phyloP scores from a whole-genome alignment of 2,329 filamentous ascomycete species.

The Rutstroemia sp. region DNA sequence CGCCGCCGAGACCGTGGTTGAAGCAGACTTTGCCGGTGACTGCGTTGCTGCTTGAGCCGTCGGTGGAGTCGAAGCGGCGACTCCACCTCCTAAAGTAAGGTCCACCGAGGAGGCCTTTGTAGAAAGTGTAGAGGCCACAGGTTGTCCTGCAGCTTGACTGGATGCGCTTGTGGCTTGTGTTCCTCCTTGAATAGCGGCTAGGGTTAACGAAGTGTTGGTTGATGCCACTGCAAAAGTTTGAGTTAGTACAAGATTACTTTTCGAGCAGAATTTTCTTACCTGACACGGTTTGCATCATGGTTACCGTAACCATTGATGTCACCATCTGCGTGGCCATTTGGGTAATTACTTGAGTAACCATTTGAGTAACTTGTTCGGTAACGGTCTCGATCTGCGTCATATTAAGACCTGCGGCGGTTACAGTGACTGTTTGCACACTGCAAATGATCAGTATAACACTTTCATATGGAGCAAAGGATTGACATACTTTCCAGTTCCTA shows the following conservation, averaged over 20 bases:
- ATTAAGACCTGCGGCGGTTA: slow-evolving; percentile 29
- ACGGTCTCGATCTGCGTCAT: slow-evolving; percentile 15
- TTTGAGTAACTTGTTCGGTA: slow-evolving; percentile 7
- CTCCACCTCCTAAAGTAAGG: not conserved
- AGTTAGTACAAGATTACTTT: too few species aligned
- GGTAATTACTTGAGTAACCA: not conserved
- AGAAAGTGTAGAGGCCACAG: not conserved
- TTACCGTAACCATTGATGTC: slow-evolving; percentile 6
- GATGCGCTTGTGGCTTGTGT: not conserved
- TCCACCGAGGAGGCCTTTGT: not conserved
- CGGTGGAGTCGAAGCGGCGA: not conserved
- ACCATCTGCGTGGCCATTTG: not conserved
- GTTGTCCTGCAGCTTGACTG: not conserved
- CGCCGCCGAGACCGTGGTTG: not conserved
- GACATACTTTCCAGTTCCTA: slow-evolving; percentile 6
- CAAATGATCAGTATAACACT: not conserved
- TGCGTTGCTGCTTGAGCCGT: not conserved
- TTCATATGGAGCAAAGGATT: not conserved
- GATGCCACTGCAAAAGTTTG: not conserved
- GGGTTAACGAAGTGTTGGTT: not conserved
- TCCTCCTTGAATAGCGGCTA: not conserved
- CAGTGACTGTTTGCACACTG: slow-evolving; percentile 30
- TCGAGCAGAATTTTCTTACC: too few species aligned
- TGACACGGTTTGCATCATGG: not conserved
- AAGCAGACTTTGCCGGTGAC: not conserved